Percentiles rank a stretch among this genome's conserved stretches.
Conservation (phyloP, 192 early-diverging fungal species). For the Borealophlyctis nickersoniae region DNA sequence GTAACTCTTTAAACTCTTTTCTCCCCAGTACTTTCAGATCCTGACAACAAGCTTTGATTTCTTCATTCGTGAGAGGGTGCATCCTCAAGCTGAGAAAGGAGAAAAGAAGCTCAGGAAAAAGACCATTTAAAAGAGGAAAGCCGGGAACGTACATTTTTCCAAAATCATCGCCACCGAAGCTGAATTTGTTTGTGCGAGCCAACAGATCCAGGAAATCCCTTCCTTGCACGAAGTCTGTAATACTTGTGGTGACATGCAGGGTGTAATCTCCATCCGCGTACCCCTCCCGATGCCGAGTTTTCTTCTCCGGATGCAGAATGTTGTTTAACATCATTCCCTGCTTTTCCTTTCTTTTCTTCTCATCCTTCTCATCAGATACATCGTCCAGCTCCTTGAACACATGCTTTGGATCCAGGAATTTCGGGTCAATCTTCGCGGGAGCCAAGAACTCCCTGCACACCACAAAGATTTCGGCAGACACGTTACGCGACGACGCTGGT, state of each 20-base stretch:
- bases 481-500: slow-evolving; percentile 93
- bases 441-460: slow-evolving; percentile 92
- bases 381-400: slow-evolving; percentile 92
- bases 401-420: slow-evolving; percentile 86
- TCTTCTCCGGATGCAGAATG: slow-evolving; percentile 91
- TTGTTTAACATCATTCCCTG: slow-evolving; percentile 59
- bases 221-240: slow-evolving; percentile 76
- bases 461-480: slow-evolving; percentile 99
- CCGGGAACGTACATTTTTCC: slow-evolving; percentile 34
- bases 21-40: slow-evolving; percentile 93
- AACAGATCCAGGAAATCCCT: slow-evolving; percentile 79
- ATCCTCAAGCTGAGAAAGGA: slow-evolving; percentile 44
- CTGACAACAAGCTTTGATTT: slow-evolving; percentile 73
- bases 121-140: slow-evolving; percentile 6
- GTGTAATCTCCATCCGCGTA: slow-evolving; percentile 97
- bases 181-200: slow-evolving; percentile 70
- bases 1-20: slow-evolving; percentile 85
- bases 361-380: slow-evolving; percentile 44
- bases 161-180: slow-evolving; percentile 69
- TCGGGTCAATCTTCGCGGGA: slow-evolving; percentile 92
- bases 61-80: slow-evolving; percentile 71
- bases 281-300: slow-evolving; percentile 87
- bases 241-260: slow-evolving; percentile 69
- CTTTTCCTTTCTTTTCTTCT: slow-evolving; percentile 50
- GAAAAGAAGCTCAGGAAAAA: slow-evolving; percentile 19